A percentile compares a stretch with the other conserved stretches of the same genome.
Evolutionary conservation across 108 stramenopile species (phyloP).

Genomic region (Schizochytrium sp.): DNA sequence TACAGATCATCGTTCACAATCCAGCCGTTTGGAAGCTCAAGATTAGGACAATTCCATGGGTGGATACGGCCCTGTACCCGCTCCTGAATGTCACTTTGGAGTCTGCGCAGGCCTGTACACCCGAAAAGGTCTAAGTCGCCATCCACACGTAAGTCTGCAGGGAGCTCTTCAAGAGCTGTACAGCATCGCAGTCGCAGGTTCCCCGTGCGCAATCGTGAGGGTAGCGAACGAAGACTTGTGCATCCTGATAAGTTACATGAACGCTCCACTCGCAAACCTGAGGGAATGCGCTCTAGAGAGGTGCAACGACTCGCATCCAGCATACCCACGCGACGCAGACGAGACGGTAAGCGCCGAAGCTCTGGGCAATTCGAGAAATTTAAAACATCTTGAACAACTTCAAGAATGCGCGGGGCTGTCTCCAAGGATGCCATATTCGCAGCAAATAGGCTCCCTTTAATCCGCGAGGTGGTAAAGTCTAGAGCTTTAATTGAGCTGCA

Average conservation of each 20-base stretch:
- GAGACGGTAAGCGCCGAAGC: not conserved
- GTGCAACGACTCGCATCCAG: not conserved
- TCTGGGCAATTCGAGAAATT: not conserved
- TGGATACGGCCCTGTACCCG: not conserved
- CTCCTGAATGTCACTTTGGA: not conserved
- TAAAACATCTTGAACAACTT: not conserved
- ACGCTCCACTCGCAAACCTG: not conserved
- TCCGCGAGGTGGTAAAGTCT: not conserved
- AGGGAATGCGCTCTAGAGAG: not conserved
- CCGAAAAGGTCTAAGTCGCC: conserved; percentile 7
- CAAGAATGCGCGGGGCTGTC: not conserved
- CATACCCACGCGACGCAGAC: not conserved
- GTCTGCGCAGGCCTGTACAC: not conserved
- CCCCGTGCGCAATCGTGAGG: not conserved
- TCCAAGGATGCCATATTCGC: not conserved
- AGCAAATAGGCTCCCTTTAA: not conserved
- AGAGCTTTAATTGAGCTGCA: not conserved
- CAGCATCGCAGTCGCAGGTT: not conserved
- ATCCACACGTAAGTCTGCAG: not conserved
- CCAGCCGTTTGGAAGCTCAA: not conserved
- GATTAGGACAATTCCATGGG: not conserved
- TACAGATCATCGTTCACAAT: not conserved
- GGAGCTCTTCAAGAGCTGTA: not conserved
- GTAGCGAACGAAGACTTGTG: not conserved
- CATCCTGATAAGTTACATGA: not conserved